phyloP scores from a whole-genome alignment of 768 basidiomycete genomes.

The Sporobolomyces roseus region DNA sequence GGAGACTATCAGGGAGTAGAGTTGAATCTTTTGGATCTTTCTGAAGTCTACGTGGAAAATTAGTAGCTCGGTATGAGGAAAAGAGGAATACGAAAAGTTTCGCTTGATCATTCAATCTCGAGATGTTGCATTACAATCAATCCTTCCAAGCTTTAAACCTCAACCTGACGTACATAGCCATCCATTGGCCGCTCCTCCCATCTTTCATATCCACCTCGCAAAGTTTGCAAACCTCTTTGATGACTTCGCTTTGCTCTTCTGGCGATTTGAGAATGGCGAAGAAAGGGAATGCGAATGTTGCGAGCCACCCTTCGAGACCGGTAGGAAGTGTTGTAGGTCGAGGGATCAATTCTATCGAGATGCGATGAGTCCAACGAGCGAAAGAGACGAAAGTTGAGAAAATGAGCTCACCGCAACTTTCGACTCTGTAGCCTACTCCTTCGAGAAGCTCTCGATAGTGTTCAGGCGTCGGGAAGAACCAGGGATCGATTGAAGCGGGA shows the following conservation, averaged over 20 bases:
- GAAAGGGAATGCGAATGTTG: slow-evolving; percentile 63
- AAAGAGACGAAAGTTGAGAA: background rate
- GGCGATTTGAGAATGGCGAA: slow-evolving; percentile 56
- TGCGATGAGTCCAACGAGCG: background rate
- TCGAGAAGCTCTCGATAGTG: slow-evolving; percentile 64
- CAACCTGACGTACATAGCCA: slow-evolving; percentile 68
- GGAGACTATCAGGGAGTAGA: too few relatives aligned
- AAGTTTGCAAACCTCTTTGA: slow-evolving; percentile 49
- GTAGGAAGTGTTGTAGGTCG: slow-evolving; percentile 49
- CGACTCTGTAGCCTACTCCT: slow-evolving; percentile 58
- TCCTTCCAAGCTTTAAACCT: slow-evolving; percentile 52
- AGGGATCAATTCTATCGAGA: slow-evolving; percentile 43
- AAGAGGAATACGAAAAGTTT: too few relatives aligned
- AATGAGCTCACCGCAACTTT: slow-evolving; percentile 47
- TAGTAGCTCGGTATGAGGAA: too few relatives aligned
- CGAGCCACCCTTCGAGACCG: slow-evolving; percentile 59
- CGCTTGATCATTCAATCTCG: background rate
- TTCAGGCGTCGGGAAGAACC: slow-evolving; percentile 73
- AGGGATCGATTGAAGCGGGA: slow-evolving; percentile 65
- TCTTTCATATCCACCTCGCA: slow-evolving; percentile 35
- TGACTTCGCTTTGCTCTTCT: slow-evolving; percentile 59
- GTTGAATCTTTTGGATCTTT: too few relatives aligned
- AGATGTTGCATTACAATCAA: background rate
- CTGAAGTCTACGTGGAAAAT: too few relatives aligned
- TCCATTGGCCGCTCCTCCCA: slow-evolving; percentile 55